A percentile compares a stretch with the other conserved stretches of the same genome.
phyloP scores from a whole-genome alignment of 2,329 filamentous ascomycete species.

The Aspergillus tubingensis region DNA sequence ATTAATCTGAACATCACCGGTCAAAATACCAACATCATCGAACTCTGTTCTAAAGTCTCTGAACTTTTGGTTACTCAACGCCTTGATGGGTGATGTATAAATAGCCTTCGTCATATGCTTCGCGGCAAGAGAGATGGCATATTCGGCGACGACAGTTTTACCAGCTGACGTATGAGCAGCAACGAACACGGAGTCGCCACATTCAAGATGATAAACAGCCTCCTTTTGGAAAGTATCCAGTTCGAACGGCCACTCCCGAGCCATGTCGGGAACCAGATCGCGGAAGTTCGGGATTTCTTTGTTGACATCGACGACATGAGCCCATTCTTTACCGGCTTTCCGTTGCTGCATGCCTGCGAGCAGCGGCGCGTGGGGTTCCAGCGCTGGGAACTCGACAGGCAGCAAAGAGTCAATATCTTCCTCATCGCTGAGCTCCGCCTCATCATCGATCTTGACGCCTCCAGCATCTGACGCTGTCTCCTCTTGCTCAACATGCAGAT shows the following conservation, averaged over 20 bases:
- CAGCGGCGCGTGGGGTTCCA: constrained; percentile 80
- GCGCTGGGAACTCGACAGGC: constrained; percentile 87
- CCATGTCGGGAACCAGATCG: constrained; percentile 94
- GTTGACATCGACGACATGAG: constrained; percentile 96
- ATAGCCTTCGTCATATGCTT: constrained; percentile 99
- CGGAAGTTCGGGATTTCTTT: constrained; percentile 90
- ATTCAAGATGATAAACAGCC: constrained; percentile 94
- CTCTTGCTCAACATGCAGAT: constrained; percentile 53
- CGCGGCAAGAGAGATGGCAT: constrained; percentile 92
- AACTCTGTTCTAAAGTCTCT: constrained; percentile 88
- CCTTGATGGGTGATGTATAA: constrained; percentile 98
- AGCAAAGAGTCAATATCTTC: constrained; percentile 79
- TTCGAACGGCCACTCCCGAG: constrained; percentile 93
- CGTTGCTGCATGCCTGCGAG: constrained; percentile 66
- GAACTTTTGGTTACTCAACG: constrained; percentile 97
- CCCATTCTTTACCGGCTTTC: constrained; percentile 84
- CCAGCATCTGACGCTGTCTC: constrained; percentile 43
- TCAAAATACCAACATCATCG: constrained; percentile 94
- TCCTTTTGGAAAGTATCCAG: constrained; percentile 98
- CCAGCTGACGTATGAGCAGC: constrained; percentile 96
- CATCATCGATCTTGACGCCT: constrained; percentile 28
- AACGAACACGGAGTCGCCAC: constrained; percentile 95
- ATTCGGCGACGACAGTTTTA: constrained; percentile 97
- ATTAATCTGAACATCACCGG: constrained; percentile 96
- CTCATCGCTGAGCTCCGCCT: constrained; percentile 38